Conservation (phyloP, 2,329 filamentous ascomycete species). For the Claviceps purpurea region DNA sequence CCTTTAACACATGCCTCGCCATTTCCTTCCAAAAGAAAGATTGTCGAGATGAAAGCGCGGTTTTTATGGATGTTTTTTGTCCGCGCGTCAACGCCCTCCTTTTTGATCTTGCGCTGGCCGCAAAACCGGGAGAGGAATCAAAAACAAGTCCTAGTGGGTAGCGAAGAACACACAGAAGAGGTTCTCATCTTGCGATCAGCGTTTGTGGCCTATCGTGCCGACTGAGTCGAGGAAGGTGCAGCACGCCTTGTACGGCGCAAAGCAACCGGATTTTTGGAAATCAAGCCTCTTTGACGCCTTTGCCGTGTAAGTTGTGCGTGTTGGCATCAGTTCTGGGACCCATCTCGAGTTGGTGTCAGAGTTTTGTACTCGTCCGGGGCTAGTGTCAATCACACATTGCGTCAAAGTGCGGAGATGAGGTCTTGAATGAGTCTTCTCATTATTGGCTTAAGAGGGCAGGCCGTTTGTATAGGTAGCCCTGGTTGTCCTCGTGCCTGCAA, state of each 20-base stretch:
- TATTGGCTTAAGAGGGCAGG: conserved; percentile 21
- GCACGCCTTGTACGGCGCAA: neutral
- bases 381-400: conserved; percentile 8
- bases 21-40: conserved; percentile 23
- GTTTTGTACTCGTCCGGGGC: conserved; percentile 70
- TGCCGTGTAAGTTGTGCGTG: neutral
- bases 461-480: conserved; percentile 28
- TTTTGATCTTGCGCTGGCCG: conserved; percentile 17
- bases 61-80: conserved; percentile 97
- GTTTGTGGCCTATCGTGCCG: neutral
- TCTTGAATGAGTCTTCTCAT: neutral
- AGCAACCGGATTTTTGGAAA: neutral
- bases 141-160: conserved; percentile 89
- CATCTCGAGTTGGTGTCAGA: conserved; percentile 91
- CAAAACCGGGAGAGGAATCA: conserved; percentile 59
- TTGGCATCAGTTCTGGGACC: conserved; percentile 46
- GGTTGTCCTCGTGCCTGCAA: conserved; percentile 38
- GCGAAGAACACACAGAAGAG: conserved; percentile 72
- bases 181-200: conserved; percentile 6
- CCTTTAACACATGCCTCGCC: conserved; percentile 31
- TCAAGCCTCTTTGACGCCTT: neutral
- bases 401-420: neutral
- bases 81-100: conserved; percentile 59
- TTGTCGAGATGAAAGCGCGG: conserved; percentile 49
- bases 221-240: conserved; percentile 4